Base-by-base conservation (phyloP, 345 rosid genomes). In the Isatis tinctoria region DNA sequence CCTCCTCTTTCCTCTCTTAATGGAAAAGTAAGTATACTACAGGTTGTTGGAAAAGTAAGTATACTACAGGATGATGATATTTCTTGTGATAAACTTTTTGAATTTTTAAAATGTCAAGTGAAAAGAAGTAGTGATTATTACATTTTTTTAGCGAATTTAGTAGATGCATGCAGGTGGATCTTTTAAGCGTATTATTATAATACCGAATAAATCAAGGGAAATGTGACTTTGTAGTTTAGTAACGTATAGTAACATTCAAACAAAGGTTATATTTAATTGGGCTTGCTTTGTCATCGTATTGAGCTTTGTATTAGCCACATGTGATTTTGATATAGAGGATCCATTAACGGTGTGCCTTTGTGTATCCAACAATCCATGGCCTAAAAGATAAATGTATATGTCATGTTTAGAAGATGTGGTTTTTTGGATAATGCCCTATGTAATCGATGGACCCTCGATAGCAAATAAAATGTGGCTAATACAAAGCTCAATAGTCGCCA, bases 81-180 rank as follows among this genome's bases (percentile, higher is more conserved):
- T 32, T 32, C 65, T 32, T 45, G 77, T 74, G 77, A 74, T 10
- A 26, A 3, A 30, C 8, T 26, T 74, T 74, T 74, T 67, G 33
- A 47, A 67, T 52, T 36, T 65, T 44, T 27, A 62, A 51, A 17
- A 39, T 41, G 51, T 51, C 40, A 12, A 18, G 36, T 49, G 26
- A 16, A 72, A 72, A 72, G 56, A 8, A 8, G 9, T 40, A 52
- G 13, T 73, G 35, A 48, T 60, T 71, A 62, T 62, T 73, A 62
- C 69, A 13, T 3, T 3, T 22, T 22, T 54, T 43, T 27, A 8
- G 32, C 28, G 30, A 5, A 6, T 54, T n/a, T 51, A 13, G 36
- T 45, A 32, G 1, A 22, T 22, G 24, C 24, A 22, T 22, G 24
- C 30, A 32, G 16, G 14, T 43, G 54, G 14, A 33, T 58, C 40